Evolutionary conservation across 768 basidiomycete genomes (phyloP), one percentile per base, ranked within the genome.

Genomic region (Trametes coccinea): DNA sequence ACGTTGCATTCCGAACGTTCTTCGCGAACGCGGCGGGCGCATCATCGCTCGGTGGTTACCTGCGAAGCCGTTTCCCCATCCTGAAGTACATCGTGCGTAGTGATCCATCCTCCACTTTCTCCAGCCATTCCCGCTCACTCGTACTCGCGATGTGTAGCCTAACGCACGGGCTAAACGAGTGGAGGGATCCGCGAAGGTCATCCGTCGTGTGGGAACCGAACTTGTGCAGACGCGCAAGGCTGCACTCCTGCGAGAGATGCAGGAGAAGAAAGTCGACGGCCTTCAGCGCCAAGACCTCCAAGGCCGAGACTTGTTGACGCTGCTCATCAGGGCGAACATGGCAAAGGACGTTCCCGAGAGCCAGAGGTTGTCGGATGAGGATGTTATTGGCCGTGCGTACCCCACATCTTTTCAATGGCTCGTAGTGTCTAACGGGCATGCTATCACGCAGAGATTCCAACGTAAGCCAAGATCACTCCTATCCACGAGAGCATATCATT

Each of bases 241-340:
- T 0, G 51, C 48, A 0, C 54, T 63, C 47, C 14, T 51, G 59
- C 45, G 43, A 10, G 53, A 58, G 27, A 14, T 30, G 13, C 14
- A 62, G 8, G 69, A 67, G 10, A 67, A 70, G 44, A 62, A 73
- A 29, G 70, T 70, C 7, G 72, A 68, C 44, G 74, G 76, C 2
- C 5, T 56, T 9, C 70, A 77, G 73, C 72, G 76, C 29, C 61
- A 60, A 60, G 69, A 71, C 31, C 56, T 76, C 11, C 64, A 66
- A 1, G 76, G 76, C 16, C 79, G 83, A 16, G 88, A 89, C 73
- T 68, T 90, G 3, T 74, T 90, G 3, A 84, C 83, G 0, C 66
- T 88, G 30, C 75, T 90, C 3, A 75, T 89, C 45, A 78, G 79
- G 60, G 87, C 88, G 3, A 90, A 90, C 68, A 80, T 86, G 74